Percentiles rank a stretch among this genome's conserved stretches.
Conservation (phyloP, 495 filamentous ascomycete genomes). For the Saxispiralis lemnorum region DNA sequence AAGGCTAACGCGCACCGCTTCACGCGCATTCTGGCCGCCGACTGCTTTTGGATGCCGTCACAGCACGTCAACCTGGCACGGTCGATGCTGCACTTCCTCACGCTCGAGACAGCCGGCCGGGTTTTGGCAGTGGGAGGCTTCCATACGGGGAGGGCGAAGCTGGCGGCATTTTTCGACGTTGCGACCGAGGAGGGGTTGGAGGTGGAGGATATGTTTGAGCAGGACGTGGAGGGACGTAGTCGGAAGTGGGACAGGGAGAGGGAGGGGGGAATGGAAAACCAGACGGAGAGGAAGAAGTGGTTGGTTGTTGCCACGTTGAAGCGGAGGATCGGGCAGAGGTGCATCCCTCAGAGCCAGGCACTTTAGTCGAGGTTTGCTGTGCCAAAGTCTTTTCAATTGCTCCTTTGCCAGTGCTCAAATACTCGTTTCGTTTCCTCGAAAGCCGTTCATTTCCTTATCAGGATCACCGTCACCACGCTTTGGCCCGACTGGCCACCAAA, state of each 20-base stretch:
- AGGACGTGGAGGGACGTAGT: constrained; percentile 48
- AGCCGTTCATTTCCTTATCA: too few species aligned
- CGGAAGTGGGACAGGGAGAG: constrained; percentile 40
- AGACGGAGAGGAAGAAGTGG: constrained; percentile 55
- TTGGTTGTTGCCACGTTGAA: constrained; percentile 52
- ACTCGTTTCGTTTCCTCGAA: too few species aligned
- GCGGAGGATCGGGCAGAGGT: background rate
- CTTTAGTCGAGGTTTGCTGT: too few species aligned
- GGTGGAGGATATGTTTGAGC: constrained; percentile 55
- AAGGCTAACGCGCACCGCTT: constrained; percentile 32
- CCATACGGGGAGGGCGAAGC: constrained; percentile 61
- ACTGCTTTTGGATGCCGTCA: constrained; percentile 72
- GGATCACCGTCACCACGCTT: constrained; percentile 69
- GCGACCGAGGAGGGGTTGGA: constrained; percentile 37
- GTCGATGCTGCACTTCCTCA: constrained; percentile 59
- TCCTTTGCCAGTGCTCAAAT: too few species aligned
- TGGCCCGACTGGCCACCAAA: constrained; percentile 79
- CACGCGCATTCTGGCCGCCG: constrained; percentile 57
- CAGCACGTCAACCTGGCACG: constrained; percentile 55
- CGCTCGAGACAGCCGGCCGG: constrained; percentile 28
- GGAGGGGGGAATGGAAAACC: constrained; percentile 46
- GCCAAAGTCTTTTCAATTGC: too few species aligned
- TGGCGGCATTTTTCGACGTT: constrained; percentile 57
- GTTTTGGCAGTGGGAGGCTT: constrained; percentile 61
- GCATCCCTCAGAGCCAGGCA: too few species aligned